Conservation (phyloP, 129 eudicot genomes). For the Cynara cardunculus region DNA sequence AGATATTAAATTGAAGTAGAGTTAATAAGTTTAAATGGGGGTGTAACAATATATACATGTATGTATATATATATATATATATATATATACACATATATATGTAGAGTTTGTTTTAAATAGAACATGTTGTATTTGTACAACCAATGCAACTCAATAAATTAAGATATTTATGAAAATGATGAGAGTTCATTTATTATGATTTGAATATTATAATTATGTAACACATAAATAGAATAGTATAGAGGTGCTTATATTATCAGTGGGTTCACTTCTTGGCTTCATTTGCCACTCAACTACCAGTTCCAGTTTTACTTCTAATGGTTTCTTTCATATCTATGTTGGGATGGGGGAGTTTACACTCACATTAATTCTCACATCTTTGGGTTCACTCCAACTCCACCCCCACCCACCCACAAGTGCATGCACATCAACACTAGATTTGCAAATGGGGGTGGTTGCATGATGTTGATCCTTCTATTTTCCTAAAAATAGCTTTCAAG, state of each 20-base stretch:
- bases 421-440: constrained; percentile 32
- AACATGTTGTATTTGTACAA: too few relatives aligned
- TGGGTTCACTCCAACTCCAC: constrained; percentile 18
- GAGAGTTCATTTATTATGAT: too few relatives aligned
- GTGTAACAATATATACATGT: too few relatives aligned
- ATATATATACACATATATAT: too few relatives aligned
- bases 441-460: constrained; percentile 16
- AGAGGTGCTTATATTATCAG: background rate
- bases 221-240: background rate
- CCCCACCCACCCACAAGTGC: constrained; percentile 15
- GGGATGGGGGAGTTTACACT: constrained; percentile 4
- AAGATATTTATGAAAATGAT: too few relatives aligned
- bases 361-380: constrained; percentile 18
- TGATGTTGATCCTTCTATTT: constrained; percentile 12
- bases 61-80: too few relatives aligned
- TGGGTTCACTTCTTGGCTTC: constrained; percentile 27
- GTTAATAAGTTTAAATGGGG: background rate
- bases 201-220: too few relatives aligned
- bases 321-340: background rate
- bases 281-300: constrained; percentile 29
- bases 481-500: background rate
- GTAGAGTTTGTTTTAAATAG: too few relatives aligned
- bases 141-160: too few relatives aligned
- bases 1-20: background rate
- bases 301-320: constrained; percentile 2